A percentile compares a stretch with the other conserved stretches of the same genome.
These are phyloP conservation scores for Fusarium acutatum DNA, from an alignment of 2,329 filamentous ascomycete genomes.

Conservation along the genomic window DNA sequence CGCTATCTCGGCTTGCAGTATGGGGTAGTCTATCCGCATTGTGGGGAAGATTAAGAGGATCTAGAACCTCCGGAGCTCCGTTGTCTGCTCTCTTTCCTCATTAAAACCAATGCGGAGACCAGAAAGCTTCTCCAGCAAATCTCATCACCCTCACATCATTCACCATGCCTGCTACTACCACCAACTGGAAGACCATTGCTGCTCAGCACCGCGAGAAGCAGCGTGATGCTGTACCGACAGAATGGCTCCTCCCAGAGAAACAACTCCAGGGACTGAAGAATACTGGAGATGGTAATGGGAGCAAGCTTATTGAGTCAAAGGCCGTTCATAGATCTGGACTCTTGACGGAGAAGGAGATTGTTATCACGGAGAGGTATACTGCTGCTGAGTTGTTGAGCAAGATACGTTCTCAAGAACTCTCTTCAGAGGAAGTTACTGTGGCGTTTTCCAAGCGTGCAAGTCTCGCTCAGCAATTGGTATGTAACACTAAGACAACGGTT, in stretches of 20 bases:
- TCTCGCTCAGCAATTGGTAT: conserved; percentile 34
- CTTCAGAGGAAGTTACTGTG: conserved; percentile 31
- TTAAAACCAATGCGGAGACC: not conserved
- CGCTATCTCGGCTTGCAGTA: not conserved
- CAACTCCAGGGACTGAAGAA: conserved; percentile 4
- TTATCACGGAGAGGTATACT: conserved; percentile 23
- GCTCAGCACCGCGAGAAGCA: conserved; percentile 32
- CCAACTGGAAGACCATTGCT: conserved; percentile 29
- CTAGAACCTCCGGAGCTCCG: not conserved
- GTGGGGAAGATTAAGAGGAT: not conserved
- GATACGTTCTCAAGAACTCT: conserved; percentile 8
- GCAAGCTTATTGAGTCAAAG: conserved; percentile 21
- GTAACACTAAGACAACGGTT: fast-evolving
- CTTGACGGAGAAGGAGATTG: conserved; percentile 12
- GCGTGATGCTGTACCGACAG: conserved; percentile 9
- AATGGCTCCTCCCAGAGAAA: conserved; percentile 19
- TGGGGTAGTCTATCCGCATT: not conserved
- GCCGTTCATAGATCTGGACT: conserved; percentile 21
- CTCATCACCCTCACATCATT: not conserved
- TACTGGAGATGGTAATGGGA: not conserved
- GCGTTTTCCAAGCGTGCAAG: conserved; percentile 37
- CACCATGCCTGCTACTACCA: conserved; percentile 25
- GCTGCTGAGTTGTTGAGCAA: conserved; percentile 23
- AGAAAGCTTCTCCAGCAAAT: not conserved
- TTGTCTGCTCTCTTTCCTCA: not conserved